Evolutionary conservation across 345 rosid genomes (phyloP).

Genomic region (Pugionium cornutum): DNA sequence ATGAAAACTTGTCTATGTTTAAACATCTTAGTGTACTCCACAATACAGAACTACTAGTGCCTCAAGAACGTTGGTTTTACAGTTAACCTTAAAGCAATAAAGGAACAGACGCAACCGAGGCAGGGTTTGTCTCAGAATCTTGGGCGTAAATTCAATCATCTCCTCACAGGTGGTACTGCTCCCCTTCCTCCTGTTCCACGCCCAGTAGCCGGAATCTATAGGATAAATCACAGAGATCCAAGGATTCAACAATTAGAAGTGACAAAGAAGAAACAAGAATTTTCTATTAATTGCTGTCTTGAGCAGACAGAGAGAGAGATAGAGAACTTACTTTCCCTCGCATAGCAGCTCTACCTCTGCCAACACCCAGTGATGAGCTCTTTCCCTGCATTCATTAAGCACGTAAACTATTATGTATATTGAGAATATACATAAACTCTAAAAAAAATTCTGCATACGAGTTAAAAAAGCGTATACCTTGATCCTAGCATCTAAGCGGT

Average conservation of each 20-base stretch:
- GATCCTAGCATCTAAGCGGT: background rate
- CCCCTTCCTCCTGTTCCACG: background rate
- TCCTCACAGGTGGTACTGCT: background rate
- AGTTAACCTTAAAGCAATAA: background rate
- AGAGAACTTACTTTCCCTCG: background rate
- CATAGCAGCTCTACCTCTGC: background rate
- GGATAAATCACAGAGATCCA: background rate
- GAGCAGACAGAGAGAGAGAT: background rate
- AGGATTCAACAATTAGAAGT: background rate
- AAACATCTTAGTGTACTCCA: too few relatives aligned
- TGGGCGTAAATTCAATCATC: background rate
- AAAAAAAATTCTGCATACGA: background rate
- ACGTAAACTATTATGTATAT: background rate
- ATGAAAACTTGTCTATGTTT: background rate
- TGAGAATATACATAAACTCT: background rate
- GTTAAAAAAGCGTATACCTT: background rate
- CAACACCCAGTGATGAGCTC: background rate
- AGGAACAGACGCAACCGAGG: background rate
- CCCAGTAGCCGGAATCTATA: background rate
- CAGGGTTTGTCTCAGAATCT: background rate
- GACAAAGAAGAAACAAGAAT: background rate
- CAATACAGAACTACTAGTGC: background rate
- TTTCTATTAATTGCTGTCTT: background rate
- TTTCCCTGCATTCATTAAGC: background rate
- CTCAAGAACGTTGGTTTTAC: background rate